A percentile compares a stretch with the other conserved stretches of the same genome.
Conservation (phyloP, 257 asterid genomes). For the Paulownia fortunei region DNA sequence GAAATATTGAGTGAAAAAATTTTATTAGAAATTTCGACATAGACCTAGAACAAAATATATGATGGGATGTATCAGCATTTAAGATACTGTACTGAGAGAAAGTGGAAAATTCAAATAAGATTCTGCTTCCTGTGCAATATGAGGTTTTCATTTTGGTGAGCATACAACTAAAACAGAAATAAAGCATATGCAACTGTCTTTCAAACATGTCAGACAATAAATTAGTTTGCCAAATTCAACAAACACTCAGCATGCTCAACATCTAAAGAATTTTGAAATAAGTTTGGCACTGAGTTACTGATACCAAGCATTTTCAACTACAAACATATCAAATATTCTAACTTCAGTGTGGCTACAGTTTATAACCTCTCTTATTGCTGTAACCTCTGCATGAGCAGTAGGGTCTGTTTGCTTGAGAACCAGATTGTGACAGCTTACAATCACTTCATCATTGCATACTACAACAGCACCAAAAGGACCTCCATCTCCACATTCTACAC, state of each 20-base stretch:
- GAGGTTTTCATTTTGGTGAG: background rate
- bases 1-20: background rate
- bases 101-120: background rate
- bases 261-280: background rate
- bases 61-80: background rate
- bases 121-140: background rate
- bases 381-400: constrained; percentile 99
- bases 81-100: background rate
- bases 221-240: background rate
- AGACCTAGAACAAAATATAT: background rate
- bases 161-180: background rate
- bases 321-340: background rate
- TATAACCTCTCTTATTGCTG: constrained; percentile 95
- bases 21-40: background rate
- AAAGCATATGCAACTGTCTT: constrained; percentile 5
- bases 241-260: background rate
- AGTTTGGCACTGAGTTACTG: background rate
- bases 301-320: constrained; percentile 9
- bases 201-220: background rate
- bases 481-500: constrained; percentile 95
- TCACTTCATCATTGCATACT: constrained; percentile 77
- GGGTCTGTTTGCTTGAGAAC: constrained; percentile 84
- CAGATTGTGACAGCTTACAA: constrained; percentile 96
- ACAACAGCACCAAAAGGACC: constrained; percentile 99
- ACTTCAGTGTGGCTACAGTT: constrained; percentile 2